These are phyloP conservation scores for Microcyclospora pomicola DNA, from an alignment of 2,329 filamentous ascomycete species.

Conservation along the genomic window DNA sequence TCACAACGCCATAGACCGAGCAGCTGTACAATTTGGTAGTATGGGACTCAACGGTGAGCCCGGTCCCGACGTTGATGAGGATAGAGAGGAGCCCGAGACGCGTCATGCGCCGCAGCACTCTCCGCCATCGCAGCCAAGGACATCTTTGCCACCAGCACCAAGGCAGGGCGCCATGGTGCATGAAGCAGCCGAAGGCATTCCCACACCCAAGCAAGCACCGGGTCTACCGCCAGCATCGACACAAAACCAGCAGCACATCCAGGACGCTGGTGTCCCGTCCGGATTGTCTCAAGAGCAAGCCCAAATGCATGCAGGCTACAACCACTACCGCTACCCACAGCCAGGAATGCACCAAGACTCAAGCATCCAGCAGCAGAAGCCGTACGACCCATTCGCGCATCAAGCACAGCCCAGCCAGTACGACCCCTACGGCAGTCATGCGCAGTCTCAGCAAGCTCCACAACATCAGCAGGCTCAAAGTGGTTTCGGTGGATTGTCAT, in stretches of 20 bases:
- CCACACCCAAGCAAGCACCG: slow-evolving; percentile 46
- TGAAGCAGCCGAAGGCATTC: slow-evolving; percentile 27
- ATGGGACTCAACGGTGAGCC: slow-evolving; percentile 73
- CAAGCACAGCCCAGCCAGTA: slow-evolving; percentile 43
- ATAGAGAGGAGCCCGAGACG: slow-evolving; percentile 90
- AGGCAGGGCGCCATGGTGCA: slow-evolving; percentile 29
- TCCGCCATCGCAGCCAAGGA: slow-evolving; percentile 69
- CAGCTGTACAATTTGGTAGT: slow-evolving; percentile 90
- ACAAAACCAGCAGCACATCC: slow-evolving; percentile 30
- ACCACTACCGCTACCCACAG: slow-evolving; percentile 59
- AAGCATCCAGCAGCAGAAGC: slow-evolving; percentile 58
- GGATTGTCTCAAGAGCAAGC: slow-evolving; percentile 38
- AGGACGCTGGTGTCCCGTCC: slow-evolving; percentile 34
- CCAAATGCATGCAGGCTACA: slow-evolving; percentile 34
- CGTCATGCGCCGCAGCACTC: slow-evolving; percentile 90
- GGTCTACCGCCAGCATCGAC: slow-evolving; percentile 48
- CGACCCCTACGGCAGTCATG: slow-evolving; percentile 34
- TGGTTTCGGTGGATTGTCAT: slow-evolving; percentile 54
- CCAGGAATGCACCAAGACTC: slow-evolving; percentile 42
- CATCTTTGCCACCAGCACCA: slow-evolving; percentile 65
- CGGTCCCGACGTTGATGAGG: slow-evolving; percentile 74
- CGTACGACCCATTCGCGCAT: slow-evolving; percentile 75
- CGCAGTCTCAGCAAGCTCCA: slow-evolving; percentile 42
- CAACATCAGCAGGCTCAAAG: slow-evolving; percentile 44
- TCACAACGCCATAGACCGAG: slow-evolving; percentile 84